A percentile compares a stretch with the other conserved stretches of the same genome.
Evolutionary conservation across 2,329 filamentous ascomycete species (phyloP).

Genomic region (Penicillium sp.): DNA sequence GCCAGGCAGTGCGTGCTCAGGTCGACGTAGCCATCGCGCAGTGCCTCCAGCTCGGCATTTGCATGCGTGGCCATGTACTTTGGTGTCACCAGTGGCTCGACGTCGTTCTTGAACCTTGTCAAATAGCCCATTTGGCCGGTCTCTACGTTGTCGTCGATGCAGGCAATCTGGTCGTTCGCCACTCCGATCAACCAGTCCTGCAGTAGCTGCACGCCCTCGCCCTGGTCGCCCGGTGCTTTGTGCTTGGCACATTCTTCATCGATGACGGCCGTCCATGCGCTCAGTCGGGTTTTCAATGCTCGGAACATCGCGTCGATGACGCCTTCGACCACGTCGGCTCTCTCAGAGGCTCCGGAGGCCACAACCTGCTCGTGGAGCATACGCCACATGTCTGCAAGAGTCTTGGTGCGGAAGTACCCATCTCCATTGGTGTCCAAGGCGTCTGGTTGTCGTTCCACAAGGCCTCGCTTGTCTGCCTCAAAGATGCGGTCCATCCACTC

Average conservation of each 20-base stretch:
- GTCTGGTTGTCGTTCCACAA: conserved; percentile 70
- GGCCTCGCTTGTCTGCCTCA: conserved; percentile 71
- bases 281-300: conserved; percentile 74
- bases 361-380: conserved; percentile 92
- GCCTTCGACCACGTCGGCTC: conserved; percentile 86
- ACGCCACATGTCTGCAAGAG: conserved; percentile 89
- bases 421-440: conserved; percentile 83
- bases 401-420: conserved; percentile 86
- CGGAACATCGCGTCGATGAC: conserved; percentile 95
- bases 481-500: conserved; percentile 97
- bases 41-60: conserved; percentile 63
- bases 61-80: conserved; percentile 70
- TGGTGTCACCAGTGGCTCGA: conserved; percentile 72
- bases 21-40: conserved; percentile 91
- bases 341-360: conserved; percentile 76
- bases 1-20: conserved; percentile 88
- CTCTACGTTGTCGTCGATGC: conserved; percentile 80
- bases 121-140: conserved; percentile 77
- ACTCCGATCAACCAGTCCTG: conserved; percentile 94
- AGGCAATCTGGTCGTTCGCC: conserved; percentile 97
- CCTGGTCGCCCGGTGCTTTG: conserved; percentile 48
- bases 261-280: conserved; percentile 79
- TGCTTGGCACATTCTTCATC: conserved; percentile 78
- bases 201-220: conserved; percentile 66
- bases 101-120: conserved; percentile 76